Percentiles rank a stretch among this genome's conserved stretches.
phyloP scores from a whole-genome alignment of 352 stramenopile species.

The Pythium myriotylum region DNA sequence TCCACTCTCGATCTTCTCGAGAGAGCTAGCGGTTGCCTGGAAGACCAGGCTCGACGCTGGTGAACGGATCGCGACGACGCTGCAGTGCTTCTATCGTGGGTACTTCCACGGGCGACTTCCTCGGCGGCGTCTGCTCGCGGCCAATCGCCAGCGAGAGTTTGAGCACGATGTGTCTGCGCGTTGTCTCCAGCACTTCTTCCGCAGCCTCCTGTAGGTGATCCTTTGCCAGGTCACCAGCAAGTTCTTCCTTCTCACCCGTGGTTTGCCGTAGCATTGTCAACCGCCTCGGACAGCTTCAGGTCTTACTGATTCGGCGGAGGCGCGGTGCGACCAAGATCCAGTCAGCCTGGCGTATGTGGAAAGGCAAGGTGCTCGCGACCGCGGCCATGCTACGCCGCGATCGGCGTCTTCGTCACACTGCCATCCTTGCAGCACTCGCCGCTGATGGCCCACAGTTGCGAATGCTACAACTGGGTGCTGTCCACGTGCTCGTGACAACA shows the following conservation, averaged over 20 bases:
- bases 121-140: constrained; percentile 39
- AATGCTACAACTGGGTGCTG: constrained; percentile 64
- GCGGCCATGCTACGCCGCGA: constrained; percentile 44
- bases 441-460: constrained; percentile 3
- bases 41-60: constrained; percentile 60
- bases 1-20: constrained; percentile 56
- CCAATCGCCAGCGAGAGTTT: constrained; percentile 38
- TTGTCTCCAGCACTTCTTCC: constrained; percentile 75
- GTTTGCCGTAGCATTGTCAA: constrained; percentile 46
- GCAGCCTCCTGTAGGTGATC: constrained; percentile 59
- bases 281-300: constrained; percentile 48
- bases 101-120: constrained; percentile 53
- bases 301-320: constrained; percentile 37
- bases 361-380: constrained; percentile 51
- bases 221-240: neutral
- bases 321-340: constrained; percentile 61
- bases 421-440: constrained; percentile 35
- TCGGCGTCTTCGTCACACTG: constrained; percentile 34
- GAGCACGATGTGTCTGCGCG: constrained; percentile 43
- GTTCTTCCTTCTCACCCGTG: constrained; percentile 3
- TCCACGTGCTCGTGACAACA: constrained; percentile 42
- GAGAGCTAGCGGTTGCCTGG: constrained; percentile 52
- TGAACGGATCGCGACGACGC: constrained; percentile 33
- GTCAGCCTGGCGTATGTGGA: constrained; percentile 80
- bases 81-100: constrained; percentile 52